A percentile compares a stretch with the other conserved stretches of the same genome.
Evolutionary conservation across 2,329 filamentous ascomycete species (phyloP).

Genomic region (Aurifilum marmelostoma): DNA sequence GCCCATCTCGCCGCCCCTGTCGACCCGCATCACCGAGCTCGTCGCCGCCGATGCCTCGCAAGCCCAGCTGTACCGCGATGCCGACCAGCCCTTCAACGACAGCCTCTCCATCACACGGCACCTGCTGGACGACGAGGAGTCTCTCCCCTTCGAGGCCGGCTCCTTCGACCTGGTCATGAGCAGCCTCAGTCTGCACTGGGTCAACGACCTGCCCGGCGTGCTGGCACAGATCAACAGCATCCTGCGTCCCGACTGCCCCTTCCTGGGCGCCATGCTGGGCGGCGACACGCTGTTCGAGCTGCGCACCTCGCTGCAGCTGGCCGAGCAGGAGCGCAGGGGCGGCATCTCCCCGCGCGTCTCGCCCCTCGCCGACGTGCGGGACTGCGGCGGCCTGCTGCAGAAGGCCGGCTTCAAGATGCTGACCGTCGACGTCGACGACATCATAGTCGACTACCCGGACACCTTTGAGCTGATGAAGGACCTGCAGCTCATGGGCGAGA

Average conservation of each 20-base stretch:
- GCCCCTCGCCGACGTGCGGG: conserved; percentile 87
- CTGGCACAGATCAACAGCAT: conserved; percentile 83
- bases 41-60: conserved; percentile 82
- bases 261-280: conserved; percentile 95
- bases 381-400: conserved; percentile 85
- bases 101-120: conserved; percentile 70
- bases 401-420: conserved; percentile 92
- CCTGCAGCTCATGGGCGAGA: conserved; percentile 94
- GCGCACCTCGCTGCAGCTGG: conserved; percentile 88
- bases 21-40: conserved; percentile 72
- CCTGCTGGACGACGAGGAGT: conserved; percentile 74
- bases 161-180: conserved; percentile 90
- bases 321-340: conserved; percentile 87
- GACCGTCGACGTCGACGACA: conserved; percentile 96
- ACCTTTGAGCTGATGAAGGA: conserved; percentile 91
- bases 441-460: conserved; percentile 91
- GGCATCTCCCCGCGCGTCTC: conserved; percentile 90
- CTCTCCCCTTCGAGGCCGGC: conserved; percentile 73
- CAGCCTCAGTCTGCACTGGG: conserved; percentile 91
- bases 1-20: conserved; percentile 67
- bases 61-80: conserved; percentile 79
- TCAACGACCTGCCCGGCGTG: conserved; percentile 90
- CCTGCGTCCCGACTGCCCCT: conserved; percentile 87
- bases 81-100: conserved; percentile 73
- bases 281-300: conserved; percentile 94